Evolutionary conservation across 2,329 filamentous ascomycete species (phyloP).

Genomic region (Sclerotinia glacialis): DNA sequence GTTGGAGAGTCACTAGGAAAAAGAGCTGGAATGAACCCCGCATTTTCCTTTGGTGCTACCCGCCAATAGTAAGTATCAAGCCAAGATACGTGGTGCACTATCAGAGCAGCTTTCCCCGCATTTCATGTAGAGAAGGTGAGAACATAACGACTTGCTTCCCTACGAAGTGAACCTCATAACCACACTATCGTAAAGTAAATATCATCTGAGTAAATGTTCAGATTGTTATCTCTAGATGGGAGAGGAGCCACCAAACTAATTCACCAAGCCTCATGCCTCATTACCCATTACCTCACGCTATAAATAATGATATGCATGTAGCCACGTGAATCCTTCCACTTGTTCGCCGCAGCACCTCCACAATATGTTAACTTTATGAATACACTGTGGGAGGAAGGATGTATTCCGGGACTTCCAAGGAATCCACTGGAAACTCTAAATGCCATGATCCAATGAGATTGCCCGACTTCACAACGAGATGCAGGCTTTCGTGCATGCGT

Average conservation of each 20-base stretch:
- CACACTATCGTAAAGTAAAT: not conserved
- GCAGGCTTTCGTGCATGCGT: not conserved
- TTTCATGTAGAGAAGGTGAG: not conserved
- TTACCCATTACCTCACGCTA: not conserved
- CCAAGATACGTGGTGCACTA: not conserved
- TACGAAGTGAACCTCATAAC: not conserved
- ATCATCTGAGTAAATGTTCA: not conserved
- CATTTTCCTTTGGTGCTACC: not conserved
- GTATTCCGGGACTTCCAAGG: not conserved
- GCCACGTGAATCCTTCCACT: not conserved
- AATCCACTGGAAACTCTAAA: not conserved
- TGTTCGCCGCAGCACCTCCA: too few species aligned
- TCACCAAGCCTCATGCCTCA: not conserved
- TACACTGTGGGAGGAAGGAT: not conserved
- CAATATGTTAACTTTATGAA: not conserved
- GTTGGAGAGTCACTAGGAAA: not conserved
- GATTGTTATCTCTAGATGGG: not conserved
- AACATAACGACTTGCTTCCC: not conserved
- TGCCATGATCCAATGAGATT: not conserved
- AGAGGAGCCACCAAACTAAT: not conserved
- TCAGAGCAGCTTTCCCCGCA: constrained; percentile 8
- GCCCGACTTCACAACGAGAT: not conserved
- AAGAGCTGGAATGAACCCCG: not conserved
- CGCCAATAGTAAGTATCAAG: not conserved
- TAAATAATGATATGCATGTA: not conserved